Conservation (phyloP, 805 yeast genomes). For the Hanseniaspora lachancei region DNA sequence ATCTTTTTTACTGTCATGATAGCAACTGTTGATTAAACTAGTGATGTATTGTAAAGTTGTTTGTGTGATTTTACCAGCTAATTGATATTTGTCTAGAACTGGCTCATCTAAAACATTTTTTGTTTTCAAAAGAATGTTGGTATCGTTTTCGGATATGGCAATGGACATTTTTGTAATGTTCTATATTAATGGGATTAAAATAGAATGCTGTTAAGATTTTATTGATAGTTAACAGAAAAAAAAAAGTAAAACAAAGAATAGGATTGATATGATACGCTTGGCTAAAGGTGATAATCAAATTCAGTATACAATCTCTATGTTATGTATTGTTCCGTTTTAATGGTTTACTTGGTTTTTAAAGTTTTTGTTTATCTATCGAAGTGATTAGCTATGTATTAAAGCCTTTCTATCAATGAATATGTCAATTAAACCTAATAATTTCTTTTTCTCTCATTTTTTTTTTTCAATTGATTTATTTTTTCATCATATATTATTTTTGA, state of each 20-base stretch:
- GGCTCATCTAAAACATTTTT: constrained; percentile 52
- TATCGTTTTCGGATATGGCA: constrained; percentile 62
- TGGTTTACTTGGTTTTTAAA: too few species aligned
- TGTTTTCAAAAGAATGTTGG: constrained; percentile 55
- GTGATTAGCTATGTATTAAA: too few species aligned
- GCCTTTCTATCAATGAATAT: too few species aligned
- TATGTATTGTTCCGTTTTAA: too few species aligned
- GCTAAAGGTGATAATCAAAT: too few species aligned
- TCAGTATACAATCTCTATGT: too few species aligned
- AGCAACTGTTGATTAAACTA: constrained; percentile 56
- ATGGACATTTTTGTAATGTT: constrained; percentile 41
- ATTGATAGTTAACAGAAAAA: not conserved
- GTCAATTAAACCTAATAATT: too few species aligned
- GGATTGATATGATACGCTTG: too few species aligned
- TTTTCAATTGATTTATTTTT: not conserved
- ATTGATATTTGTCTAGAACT: constrained; percentile 68
- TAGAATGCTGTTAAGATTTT: not conserved
- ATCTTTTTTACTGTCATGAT: constrained; percentile 34
- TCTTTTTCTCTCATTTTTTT: not conserved
- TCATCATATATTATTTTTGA: not conserved
- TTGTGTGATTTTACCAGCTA: constrained; percentile 82
- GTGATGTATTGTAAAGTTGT: constrained; percentile 59
- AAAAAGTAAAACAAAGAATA: not conserved
- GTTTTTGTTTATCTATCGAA: too few species aligned
- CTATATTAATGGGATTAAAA: not conserved